Conservation (phyloP, 306 rosid species). For the Inga laurina region DNA sequence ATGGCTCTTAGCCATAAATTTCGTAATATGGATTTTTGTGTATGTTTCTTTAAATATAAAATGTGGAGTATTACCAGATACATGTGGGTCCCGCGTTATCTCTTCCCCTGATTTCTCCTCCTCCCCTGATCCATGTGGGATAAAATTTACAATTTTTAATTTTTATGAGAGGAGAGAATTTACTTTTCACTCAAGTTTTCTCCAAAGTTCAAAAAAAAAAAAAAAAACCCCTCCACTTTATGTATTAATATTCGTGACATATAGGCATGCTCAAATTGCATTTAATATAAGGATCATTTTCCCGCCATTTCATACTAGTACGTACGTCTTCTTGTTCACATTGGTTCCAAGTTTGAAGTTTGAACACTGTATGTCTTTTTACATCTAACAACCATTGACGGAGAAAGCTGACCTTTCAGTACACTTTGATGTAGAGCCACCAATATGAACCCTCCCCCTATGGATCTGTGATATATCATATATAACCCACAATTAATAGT, state of each 20-base stretch:
- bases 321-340: background rate
- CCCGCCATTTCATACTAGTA: background rate
- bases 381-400: background rate
- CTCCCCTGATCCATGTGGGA: too few relatives aligned
- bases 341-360: background rate
- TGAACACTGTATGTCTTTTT: background rate
- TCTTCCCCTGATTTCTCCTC: too few relatives aligned
- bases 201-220: background rate
- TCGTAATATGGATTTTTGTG: too few relatives aligned
- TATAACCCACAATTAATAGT: too few relatives aligned
- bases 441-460: too few relatives aligned
- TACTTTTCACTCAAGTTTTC: background rate
- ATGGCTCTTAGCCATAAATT: too few relatives aligned
- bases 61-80: too few relatives aligned
- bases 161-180: too few relatives aligned
- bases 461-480: too few relatives aligned
- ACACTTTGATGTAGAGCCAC: background rate
- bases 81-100: too few relatives aligned
- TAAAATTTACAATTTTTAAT: too few relatives aligned
- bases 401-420: background rate
- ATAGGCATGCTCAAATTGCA: background rate
- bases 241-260: background rate
- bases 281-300: background rate
- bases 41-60: too few relatives aligned
- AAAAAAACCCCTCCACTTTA: background rate